phyloP scores from a whole-genome alignment of 495 filamentous ascomycete genomes.

The Penicillium atrosanguineum region DNA sequence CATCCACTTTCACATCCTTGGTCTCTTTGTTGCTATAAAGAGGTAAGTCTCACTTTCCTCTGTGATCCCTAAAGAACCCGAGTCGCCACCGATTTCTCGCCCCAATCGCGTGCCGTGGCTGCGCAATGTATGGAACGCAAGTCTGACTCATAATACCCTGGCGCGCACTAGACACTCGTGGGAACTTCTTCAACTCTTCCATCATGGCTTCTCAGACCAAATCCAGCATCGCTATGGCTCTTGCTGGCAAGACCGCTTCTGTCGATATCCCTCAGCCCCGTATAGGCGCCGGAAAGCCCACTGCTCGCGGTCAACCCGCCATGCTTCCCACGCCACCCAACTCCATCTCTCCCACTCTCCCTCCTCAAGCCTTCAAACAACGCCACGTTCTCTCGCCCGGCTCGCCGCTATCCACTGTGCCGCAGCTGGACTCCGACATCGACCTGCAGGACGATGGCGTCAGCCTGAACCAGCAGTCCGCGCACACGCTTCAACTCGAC shows the following conservation, averaged over 20 bases:
- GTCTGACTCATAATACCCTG: slow-evolving; percentile 31
- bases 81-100: slow-evolving; percentile 18
- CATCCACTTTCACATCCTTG: slow-evolving; percentile 1
- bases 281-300: slow-evolving; percentile 57
- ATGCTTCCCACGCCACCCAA: slow-evolving; percentile 90
- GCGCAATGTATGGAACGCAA: slow-evolving; percentile 18
- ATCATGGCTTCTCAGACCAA: slow-evolving; percentile 51
- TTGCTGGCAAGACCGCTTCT: slow-evolving; percentile 60
- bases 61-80: background rate
- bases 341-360: slow-evolving; percentile 88
- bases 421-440: slow-evolving; percentile 82
- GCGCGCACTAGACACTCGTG: slow-evolving; percentile 11
- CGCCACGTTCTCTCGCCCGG: slow-evolving; percentile 41
- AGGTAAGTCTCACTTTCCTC: slow-evolving; percentile 20
- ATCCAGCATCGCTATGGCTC: slow-evolving; percentile 62
- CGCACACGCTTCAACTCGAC: slow-evolving; percentile 27
- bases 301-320: slow-evolving; percentile 53
- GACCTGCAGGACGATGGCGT: slow-evolving; percentile 72
- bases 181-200: slow-evolving; percentile 6
- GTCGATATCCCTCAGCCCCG: slow-evolving; percentile 71
- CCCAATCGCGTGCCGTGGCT: slow-evolving; percentile 19
- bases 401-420: slow-evolving; percentile 51
- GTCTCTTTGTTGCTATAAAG: slow-evolving; percentile 19
- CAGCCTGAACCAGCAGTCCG: slow-evolving; percentile 38
- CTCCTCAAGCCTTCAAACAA: slow-evolving; percentile 70